Base-by-base conservation (phyloP, 192 early-diverging fungal genomes). In the Entomortierella beljakovae region DNA sequence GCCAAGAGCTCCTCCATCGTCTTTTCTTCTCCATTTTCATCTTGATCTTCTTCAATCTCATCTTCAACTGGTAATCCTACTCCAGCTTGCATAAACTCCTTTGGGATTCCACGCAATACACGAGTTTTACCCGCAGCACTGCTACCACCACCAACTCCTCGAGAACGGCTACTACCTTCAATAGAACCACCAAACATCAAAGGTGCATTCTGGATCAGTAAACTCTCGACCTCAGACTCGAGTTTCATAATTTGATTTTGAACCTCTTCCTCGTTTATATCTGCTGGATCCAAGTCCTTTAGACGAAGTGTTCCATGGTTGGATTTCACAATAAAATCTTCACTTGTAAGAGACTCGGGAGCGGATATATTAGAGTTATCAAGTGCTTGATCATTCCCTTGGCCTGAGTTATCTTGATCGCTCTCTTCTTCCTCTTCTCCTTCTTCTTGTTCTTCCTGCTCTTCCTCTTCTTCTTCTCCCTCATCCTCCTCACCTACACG, bases 401-500 rank as follows among this genome's bases (percentile, higher is more conserved):
- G 63, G 11, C 22, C 22, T 10, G 3, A 38, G 23, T 13, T n/a
- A n/a, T n/a, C n/a, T n/a, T 11, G 20, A 15, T 46, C 15, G 5
- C 43, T 46, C 15, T 11, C 25, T 53, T 20, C 31, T 20, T 1
- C 23, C 43, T 66, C 31, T 32, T 42, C 31, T 40, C 26, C 10
- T 34, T 52, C 33, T 22, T 62, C 29, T 7, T 7, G n/a, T 26
- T 57, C 38, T 22, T n/a, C 20, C 9, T 58, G 42, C 7, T 64
- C 29, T 18, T 58, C 63, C 23, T 59, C 64, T n/a, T 77, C 74
- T 1, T 76, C 64, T 10, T 75, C 72, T 9, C 68, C 72, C 18
- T 77, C 74, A 11, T 77, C 74, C 54, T 77, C 74, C 33, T 77
- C 74, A 22, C 74, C 74, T 33, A 77, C 74, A 26, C 74, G 53